Conservation (phyloP, 768 basidiomycete species). For the Leccinellum albellum region DNA sequence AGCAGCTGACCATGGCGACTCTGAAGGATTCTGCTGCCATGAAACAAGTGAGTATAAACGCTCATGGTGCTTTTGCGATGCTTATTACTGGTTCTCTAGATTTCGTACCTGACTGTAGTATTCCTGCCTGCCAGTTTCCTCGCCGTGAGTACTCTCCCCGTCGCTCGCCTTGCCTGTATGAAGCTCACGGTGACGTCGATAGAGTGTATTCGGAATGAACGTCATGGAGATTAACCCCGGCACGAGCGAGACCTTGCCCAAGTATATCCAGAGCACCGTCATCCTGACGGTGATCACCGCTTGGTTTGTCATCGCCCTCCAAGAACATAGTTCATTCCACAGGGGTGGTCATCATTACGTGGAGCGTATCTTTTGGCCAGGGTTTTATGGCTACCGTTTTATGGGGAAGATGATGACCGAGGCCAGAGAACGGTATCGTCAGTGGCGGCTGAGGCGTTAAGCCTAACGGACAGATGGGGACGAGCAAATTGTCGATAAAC, state of each 20-base stretch:
- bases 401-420: background rate
- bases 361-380: constrained; percentile 21
- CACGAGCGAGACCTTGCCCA: constrained; percentile 30
- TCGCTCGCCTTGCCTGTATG: too few relatives aligned
- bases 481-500: background rate
- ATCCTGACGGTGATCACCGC: constrained; percentile 49
- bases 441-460: background rate
- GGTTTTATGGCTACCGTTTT: background rate
- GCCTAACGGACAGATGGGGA: background rate
- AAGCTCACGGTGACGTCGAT: constrained; percentile 14
- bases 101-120: constrained; percentile 58
- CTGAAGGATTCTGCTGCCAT: constrained; percentile 40
- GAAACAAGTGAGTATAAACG: constrained; percentile 25
- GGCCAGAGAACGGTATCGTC: background rate
- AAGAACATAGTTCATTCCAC: constrained; percentile 29
- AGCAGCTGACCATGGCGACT: constrained; percentile 45
- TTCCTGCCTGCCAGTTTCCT: constrained; percentile 56
- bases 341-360: background rate
- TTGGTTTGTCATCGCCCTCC: constrained; percentile 57
- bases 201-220: constrained; percentile 32
- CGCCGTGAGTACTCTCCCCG: constrained; percentile 21
- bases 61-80: too few relatives aligned
- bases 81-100: constrained; percentile 26
- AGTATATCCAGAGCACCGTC: constrained; percentile 42
- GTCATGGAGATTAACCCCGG: constrained; percentile 28